Conservation (phyloP, 2,329 filamentous ascomycete genomes). For the Aureobasidium uvarum region DNA sequence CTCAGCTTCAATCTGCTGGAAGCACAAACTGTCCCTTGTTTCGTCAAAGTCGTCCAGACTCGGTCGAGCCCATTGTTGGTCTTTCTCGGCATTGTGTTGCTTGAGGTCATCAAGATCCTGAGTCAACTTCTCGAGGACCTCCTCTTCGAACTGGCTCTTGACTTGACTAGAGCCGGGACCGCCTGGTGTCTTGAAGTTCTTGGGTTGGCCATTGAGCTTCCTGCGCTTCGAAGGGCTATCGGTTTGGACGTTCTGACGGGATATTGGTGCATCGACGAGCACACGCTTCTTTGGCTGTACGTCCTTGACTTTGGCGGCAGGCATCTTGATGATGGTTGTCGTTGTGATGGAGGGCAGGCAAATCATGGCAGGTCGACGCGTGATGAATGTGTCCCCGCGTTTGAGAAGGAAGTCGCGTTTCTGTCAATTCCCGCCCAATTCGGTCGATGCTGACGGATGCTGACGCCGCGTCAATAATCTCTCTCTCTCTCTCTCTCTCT, state of each 20-base stretch:
- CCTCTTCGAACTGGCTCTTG: slow-evolving; percentile 90
- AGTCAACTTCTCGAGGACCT: slow-evolving; percentile 92
- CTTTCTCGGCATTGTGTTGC: slow-evolving; percentile 83
- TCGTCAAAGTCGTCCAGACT: slow-evolving; percentile 61
- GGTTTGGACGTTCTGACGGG: slow-evolving; percentile 46
- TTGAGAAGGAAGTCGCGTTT: slow-evolving; percentile 5
- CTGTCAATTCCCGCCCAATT: not conserved
- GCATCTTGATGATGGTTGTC: slow-evolving; percentile 4
- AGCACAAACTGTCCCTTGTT: slow-evolving; percentile 68
- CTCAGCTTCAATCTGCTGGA: slow-evolving; percentile 94
- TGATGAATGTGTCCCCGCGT: not conserved
- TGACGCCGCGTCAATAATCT: not conserved
- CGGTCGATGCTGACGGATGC: slow-evolving; percentile 6
- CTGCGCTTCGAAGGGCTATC: slow-evolving; percentile 70
- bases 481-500: no score
- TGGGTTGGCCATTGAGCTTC: slow-evolving; percentile 65
- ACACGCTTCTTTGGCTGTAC: slow-evolving; percentile 43
- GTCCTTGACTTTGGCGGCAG: slow-evolving; percentile 17
- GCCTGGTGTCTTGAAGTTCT: slow-evolving; percentile 62
- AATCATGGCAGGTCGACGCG: slow-evolving; percentile 10
- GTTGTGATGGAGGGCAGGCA: slow-evolving; percentile 12
- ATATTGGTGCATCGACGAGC: slow-evolving; percentile 48
- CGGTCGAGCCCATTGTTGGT: slow-evolving; percentile 84
- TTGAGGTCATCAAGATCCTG: slow-evolving; percentile 87
- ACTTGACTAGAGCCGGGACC: slow-evolving; percentile 69